These are phyloP conservation scores for Schwanniomyces polymorphus DNA, from an alignment of 805 yeast species.

Conservation along the genomic window DNA sequence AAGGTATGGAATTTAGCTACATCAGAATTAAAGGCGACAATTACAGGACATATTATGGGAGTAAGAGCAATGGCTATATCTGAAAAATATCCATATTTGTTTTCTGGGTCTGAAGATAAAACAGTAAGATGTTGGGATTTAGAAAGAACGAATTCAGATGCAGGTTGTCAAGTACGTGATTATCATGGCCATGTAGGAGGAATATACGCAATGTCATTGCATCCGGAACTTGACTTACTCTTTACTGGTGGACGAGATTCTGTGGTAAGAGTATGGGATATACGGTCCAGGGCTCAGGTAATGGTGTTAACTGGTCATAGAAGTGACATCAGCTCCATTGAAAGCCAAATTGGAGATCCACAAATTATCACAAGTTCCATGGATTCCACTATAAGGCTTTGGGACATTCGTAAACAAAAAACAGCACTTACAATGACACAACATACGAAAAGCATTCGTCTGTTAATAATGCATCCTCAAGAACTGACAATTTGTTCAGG, in stretches of 20 bases:
- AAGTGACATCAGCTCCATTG: slow-evolving; percentile 68
- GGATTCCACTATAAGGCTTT: slow-evolving; percentile 83
- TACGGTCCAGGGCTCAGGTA: slow-evolving; percentile 72
- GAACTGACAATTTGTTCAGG: slow-evolving; percentile 79
- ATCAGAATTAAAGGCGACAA: slow-evolving; percentile 66
- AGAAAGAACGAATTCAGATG: slow-evolving; percentile 68
- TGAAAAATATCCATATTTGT: slow-evolving; percentile 78
- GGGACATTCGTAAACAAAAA: slow-evolving; percentile 86
- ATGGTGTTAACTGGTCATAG: slow-evolving; percentile 83
- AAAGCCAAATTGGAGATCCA: slow-evolving; percentile 72
- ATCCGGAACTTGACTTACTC: slow-evolving; percentile 81
- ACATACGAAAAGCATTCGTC: slow-evolving; percentile 80
- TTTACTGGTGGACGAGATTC: slow-evolving; percentile 90
- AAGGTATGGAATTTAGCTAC: slow-evolving; percentile 88
- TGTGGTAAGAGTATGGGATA: slow-evolving; percentile 90
- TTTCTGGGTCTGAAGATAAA: slow-evolving; percentile 91
- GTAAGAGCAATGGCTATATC: slow-evolving; percentile 78
- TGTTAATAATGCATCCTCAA: slow-evolving; percentile 63
- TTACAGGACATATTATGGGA: slow-evolving; percentile 90
- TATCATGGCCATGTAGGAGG: slow-evolving; percentile 95
- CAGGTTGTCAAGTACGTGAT: slow-evolving; percentile 62
- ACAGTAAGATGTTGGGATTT: slow-evolving; percentile 94
- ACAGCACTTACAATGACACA: slow-evolving; percentile 74
- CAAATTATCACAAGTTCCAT: slow-evolving; percentile 81
- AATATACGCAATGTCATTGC: slow-evolving; percentile 78